A percentile compares a stretch with the other conserved stretches of the same genome.
Conservation (phyloP, 2,329 filamentous ascomycete species). For the Cytospora mali region DNA sequence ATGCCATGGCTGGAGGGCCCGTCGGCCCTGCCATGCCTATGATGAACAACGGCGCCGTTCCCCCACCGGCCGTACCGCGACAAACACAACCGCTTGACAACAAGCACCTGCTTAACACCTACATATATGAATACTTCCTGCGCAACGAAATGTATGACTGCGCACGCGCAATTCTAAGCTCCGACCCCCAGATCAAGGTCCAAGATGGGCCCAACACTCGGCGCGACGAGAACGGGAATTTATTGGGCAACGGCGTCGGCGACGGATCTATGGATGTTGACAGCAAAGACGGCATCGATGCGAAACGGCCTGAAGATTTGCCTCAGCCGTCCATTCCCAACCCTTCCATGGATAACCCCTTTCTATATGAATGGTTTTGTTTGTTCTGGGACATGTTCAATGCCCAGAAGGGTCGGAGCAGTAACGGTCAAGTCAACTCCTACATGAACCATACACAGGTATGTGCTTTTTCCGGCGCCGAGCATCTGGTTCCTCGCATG, state of each 20-base stretch:
- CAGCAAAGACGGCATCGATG: constrained; percentile 73
- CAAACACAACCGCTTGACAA: constrained; percentile 46
- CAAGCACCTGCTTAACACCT: constrained; percentile 73
- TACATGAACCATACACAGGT: constrained; percentile 87
- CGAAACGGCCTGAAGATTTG: constrained; percentile 77
- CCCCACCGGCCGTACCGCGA: constrained; percentile 40
- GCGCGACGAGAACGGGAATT: constrained; percentile 68
- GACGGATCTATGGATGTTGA: constrained; percentile 78
- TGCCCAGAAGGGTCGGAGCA: constrained; percentile 73
- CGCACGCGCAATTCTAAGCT: constrained; percentile 72
- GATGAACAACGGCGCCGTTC: constrained; percentile 62
- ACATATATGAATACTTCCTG: constrained; percentile 91
- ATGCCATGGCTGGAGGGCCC: constrained; percentile 64
- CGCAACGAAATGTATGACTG: constrained; percentile 83
- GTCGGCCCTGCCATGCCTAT: constrained; percentile 66
- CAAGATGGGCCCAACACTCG: constrained; percentile 72
- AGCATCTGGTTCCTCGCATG: constrained; percentile 33
- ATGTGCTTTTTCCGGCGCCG: constrained; percentile 38
- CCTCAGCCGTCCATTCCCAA: constrained; percentile 72
- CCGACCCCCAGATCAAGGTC: constrained; percentile 67
- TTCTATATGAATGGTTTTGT: constrained; percentile 97
- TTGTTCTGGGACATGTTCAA: constrained; percentile 96
- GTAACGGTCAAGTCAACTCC: constrained; percentile 65
- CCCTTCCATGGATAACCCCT: constrained; percentile 71
- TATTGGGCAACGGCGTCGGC: constrained; percentile 67